Base-by-base conservation (phyloP, 2,329 filamentous ascomycete species). In the Orbilia quercus region DNA sequence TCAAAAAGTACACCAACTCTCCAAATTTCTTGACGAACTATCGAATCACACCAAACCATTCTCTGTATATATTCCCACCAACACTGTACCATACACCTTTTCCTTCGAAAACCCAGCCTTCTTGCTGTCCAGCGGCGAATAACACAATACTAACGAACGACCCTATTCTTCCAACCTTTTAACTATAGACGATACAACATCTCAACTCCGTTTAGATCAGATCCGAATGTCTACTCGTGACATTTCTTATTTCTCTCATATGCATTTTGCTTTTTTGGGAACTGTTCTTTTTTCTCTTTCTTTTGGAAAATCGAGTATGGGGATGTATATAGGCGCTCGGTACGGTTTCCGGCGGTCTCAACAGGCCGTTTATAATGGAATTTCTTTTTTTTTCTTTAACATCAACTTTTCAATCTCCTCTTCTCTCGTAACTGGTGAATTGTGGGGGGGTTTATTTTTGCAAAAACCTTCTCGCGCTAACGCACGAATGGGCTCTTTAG, bases 311-410 rank as follows among this genome's bases (percentile, higher is more conserved):
- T 58, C 62, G 34, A 72, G 47, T 66, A 55, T 36, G 60, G 60
- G 54, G 60, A 62, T 73, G 69, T 73, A 73, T 73, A 73, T 73
- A 73, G 69, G 69, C 69, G 69, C 69, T 73, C 55, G 69, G 69
- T 66, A 48, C 69, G 60, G 69, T 60, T 63, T 62, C 34, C 55
- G 38, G 55, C 60, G 60, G 60, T 45, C n/a, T 55, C 42, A 57
- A 25, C 18, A 34, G 40, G 51, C 54, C 25, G n/a, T 40, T 57
- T 53, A 67, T 66, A 65, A 72, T 66, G 54, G 50, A 73, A 59
- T 55, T 53, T 60, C 25, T 34, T 57, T 48, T 38, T 23, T 62
- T 14, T 40, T 31, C n/a, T 31, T 38, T n/a, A n/a, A n/a, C n/a
- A n/a, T n/a, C n/a, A n/a, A n/a, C n/a, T n/a, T n/a, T n/a, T 23